Conservation (phyloP, 352 stramenopile genomes). For the Globisporangium splendens region DNA sequence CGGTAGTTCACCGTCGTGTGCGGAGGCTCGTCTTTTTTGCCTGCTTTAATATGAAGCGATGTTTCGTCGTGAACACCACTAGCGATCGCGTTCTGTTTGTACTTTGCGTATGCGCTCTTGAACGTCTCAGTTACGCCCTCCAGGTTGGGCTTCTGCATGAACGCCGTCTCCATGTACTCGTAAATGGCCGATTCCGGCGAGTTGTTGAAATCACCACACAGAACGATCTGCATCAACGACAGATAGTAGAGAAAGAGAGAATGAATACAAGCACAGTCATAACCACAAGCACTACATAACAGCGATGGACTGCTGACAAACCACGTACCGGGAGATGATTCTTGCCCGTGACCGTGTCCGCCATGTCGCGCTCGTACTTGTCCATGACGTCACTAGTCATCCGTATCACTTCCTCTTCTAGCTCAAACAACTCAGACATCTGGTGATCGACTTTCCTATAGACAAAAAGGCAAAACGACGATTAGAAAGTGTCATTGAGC, state of each 20-base stretch:
- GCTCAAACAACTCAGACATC: slow-evolving; percentile 80
- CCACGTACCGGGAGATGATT: slow-evolving; percentile 42
- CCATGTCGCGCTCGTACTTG: slow-evolving; percentile 76
- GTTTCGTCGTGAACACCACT: slow-evolving; percentile 23
- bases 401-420: slow-evolving; percentile 79
- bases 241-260: background rate
- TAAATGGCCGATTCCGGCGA: slow-evolving; percentile 80
- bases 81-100: slow-evolving; percentile 50
- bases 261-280: background rate
- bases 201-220: slow-evolving; percentile 89
- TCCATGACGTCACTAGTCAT: slow-evolving; percentile 76
- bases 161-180: slow-evolving; percentile 86
- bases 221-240: slow-evolving; percentile 39
- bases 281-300: slow-evolving; percentile 2
- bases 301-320: background rate
- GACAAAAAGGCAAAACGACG: background rate
- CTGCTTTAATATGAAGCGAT: slow-evolving; percentile 25
- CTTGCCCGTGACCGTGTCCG: slow-evolving; percentile 40
- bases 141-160: slow-evolving; percentile 81
- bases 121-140: slow-evolving; percentile 67
- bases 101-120: slow-evolving; percentile 66
- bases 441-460: slow-evolving; percentile 82
- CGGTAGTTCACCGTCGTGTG: slow-evolving; percentile 87
- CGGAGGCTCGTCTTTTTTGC: slow-evolving; percentile 62
- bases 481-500: background rate